These are phyloP conservation scores for Pseudogymnoascus sp. DNA, from an alignment of 2,329 filamentous ascomycete species.

Conservation along the genomic window DNA sequence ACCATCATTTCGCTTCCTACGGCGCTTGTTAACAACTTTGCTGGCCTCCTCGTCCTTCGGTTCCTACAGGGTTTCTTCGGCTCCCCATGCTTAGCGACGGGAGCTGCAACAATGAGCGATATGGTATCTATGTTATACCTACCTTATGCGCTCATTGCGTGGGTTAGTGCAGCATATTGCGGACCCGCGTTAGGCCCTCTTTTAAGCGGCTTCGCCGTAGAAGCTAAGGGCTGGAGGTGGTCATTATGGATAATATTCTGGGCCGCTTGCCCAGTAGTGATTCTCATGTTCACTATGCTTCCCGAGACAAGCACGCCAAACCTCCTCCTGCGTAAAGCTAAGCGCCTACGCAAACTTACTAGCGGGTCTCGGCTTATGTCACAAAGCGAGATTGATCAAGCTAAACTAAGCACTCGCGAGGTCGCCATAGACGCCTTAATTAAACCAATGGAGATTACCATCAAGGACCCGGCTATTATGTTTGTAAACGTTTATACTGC, in stretches of 20 bases:
- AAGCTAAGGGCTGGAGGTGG: slow-evolving; percentile 54
- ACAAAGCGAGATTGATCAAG: slow-evolving; percentile 57
- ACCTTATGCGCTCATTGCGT: slow-evolving; percentile 51
- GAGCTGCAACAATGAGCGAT: slow-evolving; percentile 44
- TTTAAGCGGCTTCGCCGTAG: slow-evolving; percentile 52
- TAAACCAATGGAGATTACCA: slow-evolving; percentile 52
- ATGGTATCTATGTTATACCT: slow-evolving; percentile 48
- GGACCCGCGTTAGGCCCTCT: slow-evolving; percentile 52
- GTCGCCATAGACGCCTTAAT: slow-evolving; percentile 49
- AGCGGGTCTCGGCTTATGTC: slow-evolving; percentile 49
- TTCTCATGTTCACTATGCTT: slow-evolving; percentile 55
- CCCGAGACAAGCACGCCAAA: slow-evolving; percentile 56
- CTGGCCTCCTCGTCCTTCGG: slow-evolving; percentile 55
- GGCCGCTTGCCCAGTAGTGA: slow-evolving; percentile 49
- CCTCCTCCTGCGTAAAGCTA: slow-evolving; percentile 54
- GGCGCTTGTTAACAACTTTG: slow-evolving; percentile 54
- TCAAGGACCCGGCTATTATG: slow-evolving; percentile 54
- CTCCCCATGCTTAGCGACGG: slow-evolving; percentile 56
- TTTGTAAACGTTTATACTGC: slow-evolving; percentile 56
- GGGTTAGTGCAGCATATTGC: slow-evolving; percentile 48
- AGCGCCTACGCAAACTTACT: slow-evolving; percentile 53
- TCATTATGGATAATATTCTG: slow-evolving; percentile 52
- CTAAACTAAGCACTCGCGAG: slow-evolving; percentile 39
- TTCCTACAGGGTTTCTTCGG: slow-evolving; percentile 62
- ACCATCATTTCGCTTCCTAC: slow-evolving; percentile 59